phyloP scores from a whole-genome alignment of 164 flowering plant genomes.

The Saururus chinensis region DNA sequence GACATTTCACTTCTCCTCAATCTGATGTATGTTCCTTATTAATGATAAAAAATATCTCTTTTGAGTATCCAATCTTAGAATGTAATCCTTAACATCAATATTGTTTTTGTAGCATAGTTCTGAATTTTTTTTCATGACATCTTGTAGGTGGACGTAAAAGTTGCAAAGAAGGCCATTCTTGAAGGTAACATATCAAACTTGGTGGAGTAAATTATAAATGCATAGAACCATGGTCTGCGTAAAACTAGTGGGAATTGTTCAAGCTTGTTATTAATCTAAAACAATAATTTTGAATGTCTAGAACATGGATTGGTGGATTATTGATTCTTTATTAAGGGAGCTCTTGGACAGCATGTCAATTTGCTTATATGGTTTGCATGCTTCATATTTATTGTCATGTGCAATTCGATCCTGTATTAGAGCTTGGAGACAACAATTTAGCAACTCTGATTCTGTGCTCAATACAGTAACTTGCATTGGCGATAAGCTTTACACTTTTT shows the following conservation, averaged over 20 bases:
- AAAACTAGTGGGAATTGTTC: background rate
- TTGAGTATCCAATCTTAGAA: background rate
- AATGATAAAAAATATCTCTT: no score
- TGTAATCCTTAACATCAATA: background rate
- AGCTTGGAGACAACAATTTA: no score
- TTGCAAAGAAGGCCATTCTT: slow-evolving; percentile 77
- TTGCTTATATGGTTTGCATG: background rate
- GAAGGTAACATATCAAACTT: slow-evolving; percentile 37
- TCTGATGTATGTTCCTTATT: no score
- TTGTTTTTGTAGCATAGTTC: background rate
- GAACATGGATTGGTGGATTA: no score
- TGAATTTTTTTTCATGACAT: background rate
- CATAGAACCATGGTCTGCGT: background rate
- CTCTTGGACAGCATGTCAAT: no score
- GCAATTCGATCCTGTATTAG: no score
- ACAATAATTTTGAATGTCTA: no score
- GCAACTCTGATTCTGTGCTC: no score
- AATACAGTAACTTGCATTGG: no score
- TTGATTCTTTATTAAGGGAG: no score
- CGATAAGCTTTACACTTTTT: no score
- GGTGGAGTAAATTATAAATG: background rate
- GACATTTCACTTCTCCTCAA: no score
- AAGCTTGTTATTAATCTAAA: background rate
- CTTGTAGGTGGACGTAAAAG: slow-evolving; percentile 76
- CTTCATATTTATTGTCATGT: background rate